These are phyloP conservation scores for Ustilago vetiveriae DNA, from an alignment of 1,284 basidiomycete species.

Conservation along the genomic window DNA sequence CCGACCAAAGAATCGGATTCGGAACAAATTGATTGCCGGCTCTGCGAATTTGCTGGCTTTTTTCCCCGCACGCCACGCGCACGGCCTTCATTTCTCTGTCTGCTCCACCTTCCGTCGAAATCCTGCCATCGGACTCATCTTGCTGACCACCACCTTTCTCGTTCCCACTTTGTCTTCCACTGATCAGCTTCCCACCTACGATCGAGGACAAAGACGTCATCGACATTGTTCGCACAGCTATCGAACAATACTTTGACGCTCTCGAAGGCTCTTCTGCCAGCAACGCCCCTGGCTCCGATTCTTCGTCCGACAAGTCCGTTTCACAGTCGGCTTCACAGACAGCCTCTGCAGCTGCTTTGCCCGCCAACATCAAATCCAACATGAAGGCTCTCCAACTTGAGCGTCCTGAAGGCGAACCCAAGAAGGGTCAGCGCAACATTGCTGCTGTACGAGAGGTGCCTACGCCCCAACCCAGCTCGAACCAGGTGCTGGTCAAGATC, in stretches of 20 bases:
- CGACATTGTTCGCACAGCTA: constrained; percentile 37
- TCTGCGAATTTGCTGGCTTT: not conserved
- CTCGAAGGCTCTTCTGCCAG: constrained; percentile 6
- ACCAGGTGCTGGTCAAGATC: constrained; percentile 58
- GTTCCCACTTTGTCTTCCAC: not conserved
- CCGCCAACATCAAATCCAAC: constrained; percentile 15
- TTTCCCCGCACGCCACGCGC: not conserved
- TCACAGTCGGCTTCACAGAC: not conserved
- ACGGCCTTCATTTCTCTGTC: not conserved
- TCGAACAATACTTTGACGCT: constrained; percentile 49
- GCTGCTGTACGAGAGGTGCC: constrained; percentile 44
- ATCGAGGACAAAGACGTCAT: constrained; percentile 54
- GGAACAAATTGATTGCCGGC: not conserved
- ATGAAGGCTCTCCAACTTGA: constrained; percentile 61
- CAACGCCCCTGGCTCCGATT: not conserved
- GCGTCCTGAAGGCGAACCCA: constrained; percentile 27
- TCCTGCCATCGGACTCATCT: not conserved
- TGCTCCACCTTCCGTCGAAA: no score
- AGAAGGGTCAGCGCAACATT: constrained; percentile 49
- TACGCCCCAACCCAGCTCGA: constrained; percentile 30
- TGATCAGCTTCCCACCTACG: constrained; percentile 46
- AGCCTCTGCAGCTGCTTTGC: not conserved
- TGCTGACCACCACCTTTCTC: constrained; percentile 4
- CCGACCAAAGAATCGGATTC: no score
- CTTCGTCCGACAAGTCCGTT: not conserved